These are phyloP conservation scores for Saksenaea oblongispora DNA, from an alignment of 371 early-diverging fungal genomes.

Conservation along the genomic window DNA sequence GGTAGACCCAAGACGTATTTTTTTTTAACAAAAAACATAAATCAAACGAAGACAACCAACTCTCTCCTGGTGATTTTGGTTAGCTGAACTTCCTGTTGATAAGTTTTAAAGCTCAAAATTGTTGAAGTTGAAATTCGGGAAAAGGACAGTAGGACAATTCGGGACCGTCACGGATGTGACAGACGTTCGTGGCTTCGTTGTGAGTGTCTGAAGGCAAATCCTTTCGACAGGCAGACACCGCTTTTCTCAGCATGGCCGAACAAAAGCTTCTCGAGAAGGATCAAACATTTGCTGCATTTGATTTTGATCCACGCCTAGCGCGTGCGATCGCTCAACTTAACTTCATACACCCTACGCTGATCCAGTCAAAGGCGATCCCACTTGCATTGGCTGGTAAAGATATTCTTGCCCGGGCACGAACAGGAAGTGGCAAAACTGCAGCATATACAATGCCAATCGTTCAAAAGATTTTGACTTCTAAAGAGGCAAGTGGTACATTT, in stretches of 20 bases:
- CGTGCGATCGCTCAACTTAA: constrained; percentile 84
- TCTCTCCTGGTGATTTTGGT: too few relatives aligned
- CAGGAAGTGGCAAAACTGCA: constrained; percentile 91
- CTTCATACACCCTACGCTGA: constrained; percentile 86
- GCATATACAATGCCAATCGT: constrained; percentile 96
- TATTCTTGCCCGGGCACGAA: constrained; percentile 94
- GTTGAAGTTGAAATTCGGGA: too few relatives aligned
- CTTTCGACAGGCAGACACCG: not conserved
- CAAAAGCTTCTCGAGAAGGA: constrained; percentile 18
- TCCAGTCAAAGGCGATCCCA: constrained; percentile 95
- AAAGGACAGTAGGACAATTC: too few relatives aligned
- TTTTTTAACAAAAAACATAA: too few relatives aligned
- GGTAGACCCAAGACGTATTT: too few relatives aligned
- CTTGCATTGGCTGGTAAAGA: constrained; percentile 96
- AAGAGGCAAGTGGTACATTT: constrained; percentile 52
- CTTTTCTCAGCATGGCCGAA: constrained; percentile 16
- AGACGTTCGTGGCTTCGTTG: too few relatives aligned
- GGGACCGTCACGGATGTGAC: too few relatives aligned
- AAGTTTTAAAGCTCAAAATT: too few relatives aligned
- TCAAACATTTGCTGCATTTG: constrained; percentile 61
- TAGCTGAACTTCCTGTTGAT: too few relatives aligned
- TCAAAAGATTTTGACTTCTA: constrained; percentile 80
- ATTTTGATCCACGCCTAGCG: constrained; percentile 85
- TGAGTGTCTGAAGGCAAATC: too few relatives aligned
- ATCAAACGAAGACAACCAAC: too few relatives aligned